A percentile compares a stretch with the other conserved stretches of the same genome.
phyloP scores from a whole-genome alignment of 2,329 filamentous ascomycete genomes.

The Alternaria brassicicola region DNA sequence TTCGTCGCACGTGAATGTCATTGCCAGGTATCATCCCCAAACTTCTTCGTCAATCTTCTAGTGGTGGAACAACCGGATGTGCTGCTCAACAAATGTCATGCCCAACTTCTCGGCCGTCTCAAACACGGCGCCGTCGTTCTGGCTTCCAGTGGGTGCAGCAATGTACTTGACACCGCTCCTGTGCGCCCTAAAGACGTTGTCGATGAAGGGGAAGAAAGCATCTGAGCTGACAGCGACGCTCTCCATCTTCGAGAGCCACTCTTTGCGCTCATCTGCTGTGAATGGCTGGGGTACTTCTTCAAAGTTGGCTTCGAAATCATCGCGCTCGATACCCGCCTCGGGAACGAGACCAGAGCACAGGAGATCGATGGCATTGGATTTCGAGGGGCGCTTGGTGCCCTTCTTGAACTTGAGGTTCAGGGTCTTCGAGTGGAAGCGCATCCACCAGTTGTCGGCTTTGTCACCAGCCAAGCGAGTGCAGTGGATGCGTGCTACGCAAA shows the following conservation, averaged over 20 bases:
- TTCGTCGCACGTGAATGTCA: slow-evolving; percentile 10
- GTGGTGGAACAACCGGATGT: slow-evolving; percentile 92
- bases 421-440: slow-evolving; percentile 92
- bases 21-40: background rate
- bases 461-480: slow-evolving; percentile 96
- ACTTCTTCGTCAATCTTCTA: slow-evolving; percentile 52
- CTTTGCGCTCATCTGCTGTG: slow-evolving; percentile 79
- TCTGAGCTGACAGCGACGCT: slow-evolving; percentile 90
- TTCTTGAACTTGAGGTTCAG: slow-evolving; percentile 95
- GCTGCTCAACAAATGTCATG: slow-evolving; percentile 96
- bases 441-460: slow-evolving; percentile 99
- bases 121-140: slow-evolving; percentile 82
- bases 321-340: slow-evolving; percentile 79
- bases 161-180: slow-evolving; percentile 95
- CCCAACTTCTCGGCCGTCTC: slow-evolving; percentile 89
- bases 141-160: slow-evolving; percentile 87
- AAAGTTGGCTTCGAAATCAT: slow-evolving; percentile 86
- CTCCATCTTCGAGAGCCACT: slow-evolving; percentile 82
- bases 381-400: slow-evolving; percentile 93
- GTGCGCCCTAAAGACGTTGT: slow-evolving; percentile 92
- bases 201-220: slow-evolving; percentile 98
- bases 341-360: slow-evolving; percentile 91
- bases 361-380: slow-evolving; percentile 97
- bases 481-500: slow-evolving; percentile 74
- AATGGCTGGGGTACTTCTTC: slow-evolving; percentile 86